phyloP scores from a whole-genome alignment of 1,284 basidiomycete species.

The Ganoderma resinaceum region DNA sequence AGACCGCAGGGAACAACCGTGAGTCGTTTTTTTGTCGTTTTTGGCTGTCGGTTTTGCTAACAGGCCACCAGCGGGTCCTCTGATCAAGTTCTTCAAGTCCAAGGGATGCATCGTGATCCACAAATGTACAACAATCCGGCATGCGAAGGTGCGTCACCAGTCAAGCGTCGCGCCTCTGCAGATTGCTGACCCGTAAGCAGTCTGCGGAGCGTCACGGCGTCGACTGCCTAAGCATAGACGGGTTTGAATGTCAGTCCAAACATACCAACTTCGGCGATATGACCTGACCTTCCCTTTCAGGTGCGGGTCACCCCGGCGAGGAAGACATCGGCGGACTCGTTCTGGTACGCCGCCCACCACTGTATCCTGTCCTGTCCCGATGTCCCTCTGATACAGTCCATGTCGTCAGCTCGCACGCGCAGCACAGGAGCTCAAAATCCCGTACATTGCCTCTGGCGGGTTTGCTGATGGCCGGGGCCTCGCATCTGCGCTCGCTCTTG shows the following conservation, averaged over 20 bases:
- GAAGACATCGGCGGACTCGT: constrained; percentile 95
- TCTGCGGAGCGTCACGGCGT: constrained; percentile 83
- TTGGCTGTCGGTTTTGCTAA: background rate
- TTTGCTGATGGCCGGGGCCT: constrained; percentile 85
- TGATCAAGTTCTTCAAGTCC: constrained; percentile 85
- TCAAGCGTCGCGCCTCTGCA: background rate
- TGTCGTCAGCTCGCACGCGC: constrained; percentile 80
- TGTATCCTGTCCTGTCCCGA: background rate
- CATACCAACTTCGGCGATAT: constrained; percentile 7
- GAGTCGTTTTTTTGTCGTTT: constrained; percentile 33
- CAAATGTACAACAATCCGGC: constrained; percentile 90
- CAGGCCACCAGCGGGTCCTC: constrained; percentile 62
- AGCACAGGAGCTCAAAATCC: constrained; percentile 83
- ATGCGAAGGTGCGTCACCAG: constrained; percentile 69
- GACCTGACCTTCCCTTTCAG: constrained; percentile 45
- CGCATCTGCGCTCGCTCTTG: constrained; percentile 83
- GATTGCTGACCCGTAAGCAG: constrained; percentile 39
- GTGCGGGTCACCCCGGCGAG: constrained; percentile 94
- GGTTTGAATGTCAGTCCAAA: constrained; percentile 77
- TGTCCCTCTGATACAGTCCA: background rate
- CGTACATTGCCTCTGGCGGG: constrained; percentile 92
- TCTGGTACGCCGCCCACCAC: constrained; percentile 56
- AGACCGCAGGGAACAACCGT: constrained; percentile 95
- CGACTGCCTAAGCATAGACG: constrained; percentile 88
- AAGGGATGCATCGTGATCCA: constrained; percentile 84